These are phyloP conservation scores for Syzygium aqueum DNA, from an alignment of 345 rosid genomes.

Conservation along the genomic window DNA sequence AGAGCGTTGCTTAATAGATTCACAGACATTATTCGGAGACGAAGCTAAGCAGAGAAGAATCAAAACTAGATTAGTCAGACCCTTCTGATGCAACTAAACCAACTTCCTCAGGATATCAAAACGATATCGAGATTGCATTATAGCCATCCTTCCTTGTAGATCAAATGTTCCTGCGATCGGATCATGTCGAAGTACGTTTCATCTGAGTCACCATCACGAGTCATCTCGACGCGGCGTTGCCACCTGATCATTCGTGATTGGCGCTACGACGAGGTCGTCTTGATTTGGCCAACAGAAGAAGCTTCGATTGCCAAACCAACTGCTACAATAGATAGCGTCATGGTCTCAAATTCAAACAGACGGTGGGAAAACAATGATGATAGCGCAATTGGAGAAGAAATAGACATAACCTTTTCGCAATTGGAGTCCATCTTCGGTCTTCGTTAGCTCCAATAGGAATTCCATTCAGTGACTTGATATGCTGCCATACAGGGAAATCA, in stretches of 20 bases:
- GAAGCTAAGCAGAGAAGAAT: conserved; percentile 13
- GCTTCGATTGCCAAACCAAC: not conserved
- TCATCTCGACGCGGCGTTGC: not conserved
- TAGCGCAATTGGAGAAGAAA: not conserved
- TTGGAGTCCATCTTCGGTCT: not conserved
- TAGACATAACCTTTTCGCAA: no score
- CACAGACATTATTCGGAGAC: conserved; percentile 52
- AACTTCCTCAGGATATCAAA: not conserved
- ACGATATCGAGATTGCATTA: not conserved
- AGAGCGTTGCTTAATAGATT: conserved; percentile 63
- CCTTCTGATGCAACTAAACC: not conserved
- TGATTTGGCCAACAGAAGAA: not conserved
- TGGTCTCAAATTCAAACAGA: not conserved
- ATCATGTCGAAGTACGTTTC: not conserved
- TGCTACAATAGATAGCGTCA: not conserved
- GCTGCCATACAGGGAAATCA: not conserved
- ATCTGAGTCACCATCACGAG: not conserved
- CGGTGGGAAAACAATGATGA: not conserved
- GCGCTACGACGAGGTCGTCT: not conserved
- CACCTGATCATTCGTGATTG: not conserved
- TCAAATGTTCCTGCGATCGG: not conserved
- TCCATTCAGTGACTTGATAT: not conserved
- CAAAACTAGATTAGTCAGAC: not conserved
- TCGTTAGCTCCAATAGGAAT: not conserved
- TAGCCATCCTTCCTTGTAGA: not conserved